phyloP scores from a whole-genome alignment of 2,329 filamentous ascomycete species.

The Apiospora koreana region DNA sequence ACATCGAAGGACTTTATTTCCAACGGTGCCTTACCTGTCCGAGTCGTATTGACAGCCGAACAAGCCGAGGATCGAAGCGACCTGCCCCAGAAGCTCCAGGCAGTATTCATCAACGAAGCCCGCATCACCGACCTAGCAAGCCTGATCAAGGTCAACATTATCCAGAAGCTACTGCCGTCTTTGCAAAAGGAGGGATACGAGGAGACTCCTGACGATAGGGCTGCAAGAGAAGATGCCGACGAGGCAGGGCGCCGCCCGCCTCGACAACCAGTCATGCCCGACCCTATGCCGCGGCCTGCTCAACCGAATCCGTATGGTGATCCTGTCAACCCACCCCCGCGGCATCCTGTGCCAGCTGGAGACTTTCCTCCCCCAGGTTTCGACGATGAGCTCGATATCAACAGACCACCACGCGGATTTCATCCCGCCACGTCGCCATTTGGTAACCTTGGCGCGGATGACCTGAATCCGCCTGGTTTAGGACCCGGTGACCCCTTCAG shows the following conservation, averaged over 20 bases:
- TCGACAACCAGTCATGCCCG: conserved; percentile 46
- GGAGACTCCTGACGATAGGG: conserved; percentile 50
- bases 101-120: conserved; percentile 73
- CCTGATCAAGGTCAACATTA: conserved; percentile 74
- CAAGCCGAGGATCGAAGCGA: conserved; percentile 52
- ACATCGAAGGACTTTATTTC: conserved; percentile 74
- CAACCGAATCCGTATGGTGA: conserved; percentile 69
- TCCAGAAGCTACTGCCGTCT: conserved; percentile 80
- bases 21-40: conserved; percentile 54
- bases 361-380: conserved; percentile 88
- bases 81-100: conserved; percentile 49
- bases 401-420: conserved; percentile 58
- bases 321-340: conserved; percentile 62
- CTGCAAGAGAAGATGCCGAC: conserved; percentile 42
- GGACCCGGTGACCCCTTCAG: conserved; percentile 83
- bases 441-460: conserved; percentile 74
- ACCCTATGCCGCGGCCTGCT: conserved; percentile 58
- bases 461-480: conserved; percentile 83
- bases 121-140: conserved; percentile 69
- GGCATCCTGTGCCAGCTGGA: conserved; percentile 64
- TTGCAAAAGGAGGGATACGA: conserved; percentile 79
- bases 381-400: conserved; percentile 88
- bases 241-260: conserved; percentile 43
- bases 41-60: conserved; percentile 50
- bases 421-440: conserved; percentile 55